Evolutionary conservation across 306 rosid genomes (phyloP), one percentile per base, ranked within the genome.

Genomic region (Phaseolus lunatus): DNA sequence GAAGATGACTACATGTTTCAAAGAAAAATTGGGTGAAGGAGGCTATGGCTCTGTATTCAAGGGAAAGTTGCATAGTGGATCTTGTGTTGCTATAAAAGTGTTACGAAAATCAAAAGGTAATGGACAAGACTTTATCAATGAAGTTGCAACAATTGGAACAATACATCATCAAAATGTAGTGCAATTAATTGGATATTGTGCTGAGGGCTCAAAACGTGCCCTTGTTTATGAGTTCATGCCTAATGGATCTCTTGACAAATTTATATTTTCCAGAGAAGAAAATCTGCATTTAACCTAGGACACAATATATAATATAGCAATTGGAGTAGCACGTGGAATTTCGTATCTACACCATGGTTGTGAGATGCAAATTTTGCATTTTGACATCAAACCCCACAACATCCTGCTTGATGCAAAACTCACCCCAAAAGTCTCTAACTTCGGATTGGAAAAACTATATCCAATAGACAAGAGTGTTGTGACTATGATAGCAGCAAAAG

Each of bases 361-460:
- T n/a, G 58, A 52, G 13, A 52, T 52, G 58, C 13, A 52, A 0
- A 52, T 52, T 52, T 52, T 52, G 5, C 58, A 52, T 19, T 52
- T 52, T 52, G 58, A 52, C 20, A 52, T 52, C 58, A 52, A 52
- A 52, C 58, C 58, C 2, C 58, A 52, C 13, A 52, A 52, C 24
- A 52, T 52, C 13, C 13, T 52, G 0, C 58, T 52, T 19, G 58
- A 52, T 23, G 73, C 73, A 1, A 73, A 58, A 9, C 73, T 73
- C 63, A 57, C 7, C 0, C 77, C 83, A 0, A 83, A 83, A 14
- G 35, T 78, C 0, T 83, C 80, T 18, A 77, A 78, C 6, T 83
- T 83, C 16, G 86, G 86, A 16, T 29, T 83, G 4, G 83, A 77
- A 9, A 78, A 49, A 14, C 19, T 80, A 1, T 76, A 80, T 66